These are phyloP conservation scores for Linnemannia elongata DNA, from an alignment of 192 early-diverging fungal species.

Conservation along the genomic window DNA sequence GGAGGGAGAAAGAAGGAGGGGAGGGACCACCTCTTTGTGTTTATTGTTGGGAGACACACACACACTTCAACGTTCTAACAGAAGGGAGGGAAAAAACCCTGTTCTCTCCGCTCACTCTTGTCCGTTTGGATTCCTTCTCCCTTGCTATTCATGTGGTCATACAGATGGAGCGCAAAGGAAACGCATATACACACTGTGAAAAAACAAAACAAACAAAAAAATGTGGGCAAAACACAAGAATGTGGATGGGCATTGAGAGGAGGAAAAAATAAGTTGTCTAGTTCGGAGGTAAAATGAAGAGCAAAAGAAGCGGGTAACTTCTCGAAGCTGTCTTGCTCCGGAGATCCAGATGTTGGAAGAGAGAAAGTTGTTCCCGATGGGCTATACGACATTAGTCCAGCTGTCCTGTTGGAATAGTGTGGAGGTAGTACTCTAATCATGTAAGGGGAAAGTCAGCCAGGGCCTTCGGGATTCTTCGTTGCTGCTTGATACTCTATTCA, in stretches of 20 bases:
- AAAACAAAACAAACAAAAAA: neutral
- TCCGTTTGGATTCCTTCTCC: neutral
- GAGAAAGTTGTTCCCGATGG: neutral
- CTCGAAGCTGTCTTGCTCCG: neutral
- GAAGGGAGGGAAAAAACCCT: neutral
- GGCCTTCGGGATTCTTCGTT: neutral
- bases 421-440: neutral
- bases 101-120: neutral
- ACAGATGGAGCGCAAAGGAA: neutral
- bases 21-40: neutral
- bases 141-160: constrained; percentile 1
- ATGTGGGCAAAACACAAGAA: neutral
- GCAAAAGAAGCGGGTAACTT: neutral
- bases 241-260: neutral
- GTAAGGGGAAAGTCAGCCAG: neutral
- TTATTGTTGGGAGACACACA: constrained; percentile 1
- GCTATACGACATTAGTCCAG: neutral
- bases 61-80: neutral
- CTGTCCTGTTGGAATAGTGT: neutral
- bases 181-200: neutral
- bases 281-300: neutral
- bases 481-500: neutral
- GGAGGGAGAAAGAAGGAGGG: neutral
- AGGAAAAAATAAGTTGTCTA: neutral
- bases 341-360: neutral